phyloP scores from a whole-genome alignment of 768 basidiomycete species.

The Boletellus emodensis region DNA sequence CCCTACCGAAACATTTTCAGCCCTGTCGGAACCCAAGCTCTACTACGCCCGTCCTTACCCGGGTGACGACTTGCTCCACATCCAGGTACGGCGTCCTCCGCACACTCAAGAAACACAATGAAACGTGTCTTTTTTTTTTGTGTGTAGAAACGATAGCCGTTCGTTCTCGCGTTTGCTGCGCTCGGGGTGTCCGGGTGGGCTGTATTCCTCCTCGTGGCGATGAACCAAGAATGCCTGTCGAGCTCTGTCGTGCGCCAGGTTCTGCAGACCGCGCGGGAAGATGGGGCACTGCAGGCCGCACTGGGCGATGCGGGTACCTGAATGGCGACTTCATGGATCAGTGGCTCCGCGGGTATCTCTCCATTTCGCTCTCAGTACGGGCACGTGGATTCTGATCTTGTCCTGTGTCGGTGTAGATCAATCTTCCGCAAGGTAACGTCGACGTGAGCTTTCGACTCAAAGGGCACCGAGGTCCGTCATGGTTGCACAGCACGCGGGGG shows the following conservation, averaged over 20 bases:
- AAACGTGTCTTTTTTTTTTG: too few species aligned
- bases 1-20: constrained; percentile 39
- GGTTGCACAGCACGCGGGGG: background rate
- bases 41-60: constrained; percentile 42
- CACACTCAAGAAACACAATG: too few species aligned
- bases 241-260: constrained; percentile 71
- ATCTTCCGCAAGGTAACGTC: constrained; percentile 69
- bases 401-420: constrained; percentile 46
- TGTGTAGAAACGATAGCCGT: constrained; percentile 55
- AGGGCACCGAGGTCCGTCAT: constrained; percentile 57
- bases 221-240: constrained; percentile 74
- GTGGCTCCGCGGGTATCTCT: constrained; percentile 53
- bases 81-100: too few species aligned
- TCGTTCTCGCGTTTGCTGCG: constrained; percentile 44
- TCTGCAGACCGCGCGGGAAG: constrained; percentile 54
- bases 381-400: background rate
- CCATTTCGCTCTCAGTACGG: background rate
- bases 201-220: constrained; percentile 63
- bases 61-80: constrained; percentile 40
- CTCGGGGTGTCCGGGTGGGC: constrained; percentile 63
- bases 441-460: constrained; percentile 74
- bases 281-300: constrained; percentile 43
- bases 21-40: constrained; percentile 40
- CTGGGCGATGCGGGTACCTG: constrained; percentile 67
- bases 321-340: constrained; percentile 73